These are phyloP conservation scores for Candida ipomoeae DNA, from an alignment of 805 yeast genomes.

Conservation along the genomic window DNA sequence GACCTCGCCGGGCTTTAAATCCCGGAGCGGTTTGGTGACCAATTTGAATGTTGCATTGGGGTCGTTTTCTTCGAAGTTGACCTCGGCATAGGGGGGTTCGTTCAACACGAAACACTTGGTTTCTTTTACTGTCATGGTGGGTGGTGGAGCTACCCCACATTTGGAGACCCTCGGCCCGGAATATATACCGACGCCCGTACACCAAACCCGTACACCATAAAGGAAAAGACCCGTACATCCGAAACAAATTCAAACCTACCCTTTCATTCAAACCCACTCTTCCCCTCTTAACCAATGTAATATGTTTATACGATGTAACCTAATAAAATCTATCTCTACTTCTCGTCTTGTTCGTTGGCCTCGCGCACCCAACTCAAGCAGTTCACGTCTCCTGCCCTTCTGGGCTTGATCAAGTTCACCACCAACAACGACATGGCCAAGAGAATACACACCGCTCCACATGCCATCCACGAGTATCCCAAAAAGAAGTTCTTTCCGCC, in stretches of 20 bases:
- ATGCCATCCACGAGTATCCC: slow-evolving; percentile 71
- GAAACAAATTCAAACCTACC: too few species aligned
- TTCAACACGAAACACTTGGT: slow-evolving; percentile 3
- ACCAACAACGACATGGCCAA: slow-evolving; percentile 50
- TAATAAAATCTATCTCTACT: background rate
- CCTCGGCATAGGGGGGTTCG: slow-evolving; percentile 6
- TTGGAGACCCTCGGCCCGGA: background rate
- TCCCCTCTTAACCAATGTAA: too few species aligned
- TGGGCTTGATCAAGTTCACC: slow-evolving; percentile 58
- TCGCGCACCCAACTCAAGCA: slow-evolving; percentile 69
- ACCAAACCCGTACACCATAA: background rate
- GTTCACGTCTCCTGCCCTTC: slow-evolving; percentile 70
- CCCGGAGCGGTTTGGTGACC: slow-evolving; percentile 4
- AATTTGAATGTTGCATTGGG: slow-evolving; percentile 28
- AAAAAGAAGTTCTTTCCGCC: slow-evolving; percentile 76
- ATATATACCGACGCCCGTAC: background rate
- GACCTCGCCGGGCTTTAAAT: slow-evolving; percentile 34
- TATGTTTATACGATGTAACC: background rate
- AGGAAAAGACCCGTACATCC: background rate
- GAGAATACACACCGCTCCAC: slow-evolving; percentile 64
- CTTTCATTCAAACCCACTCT: too few species aligned
- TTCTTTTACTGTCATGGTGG: background rate
- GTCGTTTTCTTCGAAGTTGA: slow-evolving; percentile 18
- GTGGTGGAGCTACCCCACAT: background rate
- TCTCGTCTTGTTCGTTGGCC: slow-evolving; percentile 13